phyloP scores from a whole-genome alignment of 345 rosid genomes.

The Acer negundo region DNA sequence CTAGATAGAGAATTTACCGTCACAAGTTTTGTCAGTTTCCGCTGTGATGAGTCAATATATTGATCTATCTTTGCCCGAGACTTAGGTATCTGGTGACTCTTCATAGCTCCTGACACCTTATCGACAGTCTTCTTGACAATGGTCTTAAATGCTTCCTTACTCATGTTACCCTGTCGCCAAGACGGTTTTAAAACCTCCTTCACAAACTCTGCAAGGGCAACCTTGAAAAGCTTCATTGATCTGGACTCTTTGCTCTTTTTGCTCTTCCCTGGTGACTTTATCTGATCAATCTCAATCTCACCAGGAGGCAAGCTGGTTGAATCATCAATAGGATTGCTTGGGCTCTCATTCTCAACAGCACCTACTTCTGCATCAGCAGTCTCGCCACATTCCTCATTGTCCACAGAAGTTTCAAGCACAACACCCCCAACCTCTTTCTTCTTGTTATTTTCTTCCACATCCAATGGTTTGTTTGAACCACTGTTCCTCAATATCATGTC shows the following conservation, averaged over 20 bases:
- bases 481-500: conserved; percentile 41
- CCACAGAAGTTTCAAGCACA: conserved; percentile 37
- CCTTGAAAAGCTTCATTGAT: conserved; percentile 72
- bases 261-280: conserved; percentile 53
- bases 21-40: conserved; percentile 88
- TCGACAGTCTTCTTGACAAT: conserved; percentile 91
- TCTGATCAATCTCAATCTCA: conserved; percentile 62
- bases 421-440: conserved; percentile 42
- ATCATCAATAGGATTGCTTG: conserved; percentile 37
- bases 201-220: conserved; percentile 80
- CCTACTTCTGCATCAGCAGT: conserved; percentile 65
- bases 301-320: conserved; percentile 24
- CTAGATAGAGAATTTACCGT: conserved; percentile 54
- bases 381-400: conserved; percentile 70
- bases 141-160: conserved; percentile 93
- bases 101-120: conserved; percentile 82
- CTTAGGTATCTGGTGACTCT: conserved; percentile 72
- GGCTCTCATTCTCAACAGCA: conserved; percentile 60
- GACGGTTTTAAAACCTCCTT: conserved; percentile 89
- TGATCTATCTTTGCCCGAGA: conserved; percentile 79
- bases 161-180: conserved; percentile 94
- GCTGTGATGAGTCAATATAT: conserved; percentile 67
- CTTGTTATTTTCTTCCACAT: conserved; percentile 57
- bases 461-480: conserved; percentile 54
- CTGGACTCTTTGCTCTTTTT: conserved; percentile 62